Evolutionary conservation across 257 asterid genomes (phyloP).

Genomic region (Gardenia jasminoides): DNA sequence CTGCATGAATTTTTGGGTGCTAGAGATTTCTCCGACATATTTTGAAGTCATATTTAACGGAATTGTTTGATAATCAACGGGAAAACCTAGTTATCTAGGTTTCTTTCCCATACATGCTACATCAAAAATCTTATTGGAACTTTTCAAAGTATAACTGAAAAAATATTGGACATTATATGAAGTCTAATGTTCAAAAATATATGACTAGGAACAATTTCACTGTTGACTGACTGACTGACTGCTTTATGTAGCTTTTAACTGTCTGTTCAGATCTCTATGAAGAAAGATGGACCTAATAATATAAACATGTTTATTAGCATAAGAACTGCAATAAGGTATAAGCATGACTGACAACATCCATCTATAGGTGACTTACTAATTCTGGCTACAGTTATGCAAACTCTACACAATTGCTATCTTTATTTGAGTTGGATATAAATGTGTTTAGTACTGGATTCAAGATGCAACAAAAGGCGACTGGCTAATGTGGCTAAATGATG

Average conservation of each 20-base stretch:
- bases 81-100: not conserved
- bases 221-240: not conserved
- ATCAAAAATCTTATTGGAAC: not conserved
- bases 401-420: not conserved
- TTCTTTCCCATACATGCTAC: not conserved
- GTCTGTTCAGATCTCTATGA: not conserved
- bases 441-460: not conserved
- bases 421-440: not conserved
- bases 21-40: not conserved
- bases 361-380: not conserved
- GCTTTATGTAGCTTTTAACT: not conserved
- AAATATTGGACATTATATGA: not conserved
- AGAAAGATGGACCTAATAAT: not conserved
- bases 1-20: not conserved
- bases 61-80: not conserved
- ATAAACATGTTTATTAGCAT: not conserved
- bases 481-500: not conserved
- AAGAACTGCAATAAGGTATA: not conserved
- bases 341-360: not conserved
- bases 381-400: not conserved
- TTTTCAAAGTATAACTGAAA: not conserved
- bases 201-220: not conserved
- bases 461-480: conserved; percentile 24
- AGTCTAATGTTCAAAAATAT: not conserved
- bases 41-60: not conserved